Evolutionary conservation across 1,284 basidiomycete genomes (phyloP).

Genomic region (Moniliella sp.): DNA sequence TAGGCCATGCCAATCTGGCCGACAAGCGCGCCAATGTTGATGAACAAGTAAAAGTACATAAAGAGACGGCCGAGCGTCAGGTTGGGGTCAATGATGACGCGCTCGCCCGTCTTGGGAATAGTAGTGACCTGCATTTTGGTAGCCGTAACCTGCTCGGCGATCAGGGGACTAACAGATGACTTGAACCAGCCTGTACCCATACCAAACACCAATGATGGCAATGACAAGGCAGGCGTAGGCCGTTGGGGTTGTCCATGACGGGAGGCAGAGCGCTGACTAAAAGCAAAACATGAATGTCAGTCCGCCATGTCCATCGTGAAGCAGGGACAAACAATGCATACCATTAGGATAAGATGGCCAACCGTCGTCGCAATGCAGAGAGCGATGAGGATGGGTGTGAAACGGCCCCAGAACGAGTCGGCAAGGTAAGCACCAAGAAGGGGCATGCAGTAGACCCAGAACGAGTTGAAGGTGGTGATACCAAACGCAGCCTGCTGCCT

Average conservation of each 20-base stretch:
- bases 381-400: constrained; percentile 37
- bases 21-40: constrained; percentile 16
- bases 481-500: constrained; percentile 26
- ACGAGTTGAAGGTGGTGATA: constrained; percentile 28
- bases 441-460: constrained; percentile 27
- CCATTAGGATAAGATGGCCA: constrained; percentile 52
- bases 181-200: constrained; percentile 60
- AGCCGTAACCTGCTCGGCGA: constrained; percentile 38
- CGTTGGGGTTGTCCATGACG: constrained; percentile 40
- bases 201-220: constrained; percentile 24
- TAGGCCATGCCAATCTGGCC: constrained; percentile 36
- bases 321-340: too few relatives aligned
- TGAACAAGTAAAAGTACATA: constrained; percentile 24
- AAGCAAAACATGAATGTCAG: too few relatives aligned
- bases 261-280: constrained; percentile 50
- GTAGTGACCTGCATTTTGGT: constrained; percentile 12
- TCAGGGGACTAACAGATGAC: constrained; percentile 30
- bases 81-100: constrained; percentile 56
- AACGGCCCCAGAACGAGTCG: constrained; percentile 37
- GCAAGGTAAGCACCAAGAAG: constrained; percentile 34
- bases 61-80: constrained; percentile 40
- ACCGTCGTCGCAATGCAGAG: constrained; percentile 34
- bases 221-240: constrained; percentile 45
- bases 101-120: constrained; percentile 44
- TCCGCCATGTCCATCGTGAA: too few relatives aligned